Conservation (phyloP, 2,329 filamentous ascomycete genomes). For the Cercospora sp. region DNA sequence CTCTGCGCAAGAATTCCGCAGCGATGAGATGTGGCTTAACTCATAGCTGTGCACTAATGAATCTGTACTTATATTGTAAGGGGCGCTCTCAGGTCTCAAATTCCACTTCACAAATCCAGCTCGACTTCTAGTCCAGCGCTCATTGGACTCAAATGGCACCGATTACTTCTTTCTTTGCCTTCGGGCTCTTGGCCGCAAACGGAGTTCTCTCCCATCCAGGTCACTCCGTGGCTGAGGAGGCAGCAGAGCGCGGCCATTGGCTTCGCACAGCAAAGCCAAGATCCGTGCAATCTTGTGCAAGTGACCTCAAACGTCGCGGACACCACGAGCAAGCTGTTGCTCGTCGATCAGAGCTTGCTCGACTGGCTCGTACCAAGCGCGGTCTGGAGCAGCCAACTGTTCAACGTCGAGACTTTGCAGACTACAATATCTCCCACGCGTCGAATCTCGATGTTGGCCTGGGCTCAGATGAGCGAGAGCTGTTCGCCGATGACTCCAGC, state of each 20-base stretch:
- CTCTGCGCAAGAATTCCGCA: background rate
- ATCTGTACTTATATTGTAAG: background rate
- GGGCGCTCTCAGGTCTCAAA: background rate
- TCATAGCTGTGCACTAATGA: background rate
- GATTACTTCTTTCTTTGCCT: constrained; percentile 17
- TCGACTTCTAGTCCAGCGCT: background rate
- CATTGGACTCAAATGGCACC: constrained; percentile 19
- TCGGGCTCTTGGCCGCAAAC: constrained; percentile 18
- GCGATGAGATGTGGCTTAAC: background rate
- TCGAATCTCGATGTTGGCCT: constrained; percentile 21
- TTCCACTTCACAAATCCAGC: background rate
- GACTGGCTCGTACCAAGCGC: constrained; percentile 25
- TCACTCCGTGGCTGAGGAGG: constrained; percentile 27
- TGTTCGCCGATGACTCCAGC: constrained; percentile 31
- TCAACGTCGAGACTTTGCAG: constrained; percentile 28
- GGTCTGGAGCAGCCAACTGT: constrained; percentile 19
- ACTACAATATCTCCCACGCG: constrained; percentile 28
- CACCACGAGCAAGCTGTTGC: constrained; percentile 23
- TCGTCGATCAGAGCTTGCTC: constrained; percentile 27
- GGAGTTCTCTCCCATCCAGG: constrained; percentile 30
- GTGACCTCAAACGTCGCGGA: constrained; percentile 26
- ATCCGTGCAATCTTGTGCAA: constrained; percentile 27
- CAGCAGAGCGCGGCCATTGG: constrained; percentile 27
- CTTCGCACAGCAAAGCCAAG: constrained; percentile 25
- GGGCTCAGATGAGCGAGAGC: constrained; percentile 27